These are phyloP conservation scores for Candida parachauliodes DNA, from an alignment of 805 yeast genomes.

Conservation along the genomic window DNA sequence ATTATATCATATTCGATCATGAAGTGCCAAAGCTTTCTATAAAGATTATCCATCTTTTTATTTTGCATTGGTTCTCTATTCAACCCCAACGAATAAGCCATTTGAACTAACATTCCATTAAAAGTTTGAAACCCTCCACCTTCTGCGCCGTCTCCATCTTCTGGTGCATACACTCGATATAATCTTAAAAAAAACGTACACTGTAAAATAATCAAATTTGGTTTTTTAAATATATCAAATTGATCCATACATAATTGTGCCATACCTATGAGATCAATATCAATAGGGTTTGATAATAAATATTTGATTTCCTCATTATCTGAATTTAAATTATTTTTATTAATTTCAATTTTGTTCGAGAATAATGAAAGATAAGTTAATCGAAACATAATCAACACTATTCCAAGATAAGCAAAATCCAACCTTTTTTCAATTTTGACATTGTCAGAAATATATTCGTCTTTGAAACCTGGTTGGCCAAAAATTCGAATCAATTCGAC, in stretches of 20 bases:
- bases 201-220: slow-evolving; percentile 50
- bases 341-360: slow-evolving; percentile 29
- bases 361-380: slow-evolving; percentile 34
- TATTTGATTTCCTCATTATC: slow-evolving; percentile 23
- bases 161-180: slow-evolving; percentile 49
- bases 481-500: slow-evolving; percentile 41
- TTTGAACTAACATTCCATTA: slow-evolving; percentile 55
- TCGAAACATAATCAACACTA: slow-evolving; percentile 31
- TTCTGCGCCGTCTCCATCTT: slow-evolving; percentile 57
- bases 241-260: slow-evolving; percentile 36
- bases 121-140: slow-evolving; percentile 58
- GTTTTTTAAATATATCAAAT: slow-evolving; percentile 31
- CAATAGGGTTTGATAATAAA: slow-evolving; percentile 28
- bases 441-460: slow-evolving; percentile 14
- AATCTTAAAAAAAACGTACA: slow-evolving; percentile 50
- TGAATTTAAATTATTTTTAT: slow-evolving; percentile 25
- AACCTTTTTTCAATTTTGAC: slow-evolving; percentile 27
- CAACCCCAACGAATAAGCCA: slow-evolving; percentile 64
- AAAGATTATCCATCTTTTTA: slow-evolving; percentile 18
- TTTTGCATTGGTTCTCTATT: slow-evolving; percentile 55
- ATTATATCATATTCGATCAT: slow-evolving; percentile 26
- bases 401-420: slow-evolving; percentile 35
- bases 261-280: slow-evolving; percentile 25
- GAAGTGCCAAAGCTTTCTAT: slow-evolving; percentile 36
- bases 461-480: slow-evolving; percentile 31